Base-by-base conservation (phyloP, 352 stramenopile genomes). In the Pythium brachiatum region DNA sequence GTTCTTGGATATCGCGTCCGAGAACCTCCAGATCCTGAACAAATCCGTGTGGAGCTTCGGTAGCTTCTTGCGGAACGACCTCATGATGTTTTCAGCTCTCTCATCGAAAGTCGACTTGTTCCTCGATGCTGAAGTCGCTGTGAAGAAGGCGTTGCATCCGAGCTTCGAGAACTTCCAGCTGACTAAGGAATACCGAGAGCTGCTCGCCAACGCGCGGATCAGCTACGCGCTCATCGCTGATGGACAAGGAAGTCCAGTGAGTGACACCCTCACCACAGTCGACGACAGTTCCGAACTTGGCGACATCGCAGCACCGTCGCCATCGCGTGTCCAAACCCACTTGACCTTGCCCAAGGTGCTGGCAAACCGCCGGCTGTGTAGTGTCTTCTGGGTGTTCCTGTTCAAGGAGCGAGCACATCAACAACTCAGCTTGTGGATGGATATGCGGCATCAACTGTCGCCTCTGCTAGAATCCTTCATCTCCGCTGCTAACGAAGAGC, bases 301-400 rank as follows among this genome's bases (percentile, higher is more conserved):
- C 20, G 55, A 65, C 31, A 48, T 57, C 0, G 13, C 23, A 18
- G 55, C 59, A 18, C 27, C 55, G n/a, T 64, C 58, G 12, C 46
- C 53, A 1, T 48, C 56, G 18, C 65, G 60, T 13, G 72, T 61
- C 1, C 70, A 78, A 32, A 73, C 79, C 4, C 86, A 88, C 53
- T 61, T 95, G 53, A 93, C 83, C 26, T 61, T 95, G 13, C 77
- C 91, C 38, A 81, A 79, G 1, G 83, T 95, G 11, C 60, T 95
- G 16, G 72, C 68, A 18, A 95, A 95, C 62, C 75, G 86, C 6
- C 74, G 86, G 26, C 60, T 95, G 15, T 95, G 86, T 57, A 93
- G 86, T 46, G 78, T 95, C 0, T 95, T 95, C 54, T 95, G 86
- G 86, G 82, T 95, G 7, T 92, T 90, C 61, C 53, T 95, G 16